A percentile compares a stretch with the other conserved stretches of the same genome.
Conservation (phyloP, 805 yeast genomes). For the Babjeviella inositovora region DNA sequence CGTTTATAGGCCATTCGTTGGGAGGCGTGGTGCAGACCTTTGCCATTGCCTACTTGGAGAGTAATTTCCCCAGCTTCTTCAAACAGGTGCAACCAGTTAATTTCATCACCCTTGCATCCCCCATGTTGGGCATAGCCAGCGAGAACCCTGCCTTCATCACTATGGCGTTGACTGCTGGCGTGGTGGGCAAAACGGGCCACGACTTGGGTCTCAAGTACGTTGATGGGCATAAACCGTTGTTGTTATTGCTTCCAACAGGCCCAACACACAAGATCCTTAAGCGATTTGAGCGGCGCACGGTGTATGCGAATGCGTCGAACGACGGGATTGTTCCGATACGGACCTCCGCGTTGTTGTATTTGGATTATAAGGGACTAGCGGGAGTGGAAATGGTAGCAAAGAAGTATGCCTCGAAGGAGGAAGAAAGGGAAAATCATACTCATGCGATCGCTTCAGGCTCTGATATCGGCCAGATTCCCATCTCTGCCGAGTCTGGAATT, state of each 20-base stretch:
- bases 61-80: constrained; percentile 60
- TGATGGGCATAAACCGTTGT: constrained; percentile 31
- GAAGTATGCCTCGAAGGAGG: constrained; percentile 20
- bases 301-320: constrained; percentile 79
- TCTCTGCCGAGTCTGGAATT: too few relatives aligned
- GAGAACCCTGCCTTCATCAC: constrained; percentile 83
- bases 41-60: constrained; percentile 68
- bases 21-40: constrained; percentile 90
- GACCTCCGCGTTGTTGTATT: constrained; percentile 70
- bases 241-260: constrained; percentile 61
- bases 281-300: constrained; percentile 52
- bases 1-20: constrained; percentile 84
- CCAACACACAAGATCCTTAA: constrained; percentile 53
- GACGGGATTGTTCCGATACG: constrained; percentile 95
- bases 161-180: constrained; percentile 71
- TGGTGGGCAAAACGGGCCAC: constrained; percentile 86
- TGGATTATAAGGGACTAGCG: constrained; percentile 70
- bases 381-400: constrained; percentile 19
- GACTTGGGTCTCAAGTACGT: constrained; percentile 56
- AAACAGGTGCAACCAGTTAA: constrained; percentile 51
- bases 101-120: constrained; percentile 76
- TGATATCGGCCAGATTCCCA: too few relatives aligned
- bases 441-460: too few relatives aligned
- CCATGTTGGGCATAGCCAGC: constrained; percentile 72
- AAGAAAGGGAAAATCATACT: too few relatives aligned